These are phyloP conservation scores for Pythium guiyangense DNA, from an alignment of 352 stramenopile genomes.

Conservation along the genomic window DNA sequence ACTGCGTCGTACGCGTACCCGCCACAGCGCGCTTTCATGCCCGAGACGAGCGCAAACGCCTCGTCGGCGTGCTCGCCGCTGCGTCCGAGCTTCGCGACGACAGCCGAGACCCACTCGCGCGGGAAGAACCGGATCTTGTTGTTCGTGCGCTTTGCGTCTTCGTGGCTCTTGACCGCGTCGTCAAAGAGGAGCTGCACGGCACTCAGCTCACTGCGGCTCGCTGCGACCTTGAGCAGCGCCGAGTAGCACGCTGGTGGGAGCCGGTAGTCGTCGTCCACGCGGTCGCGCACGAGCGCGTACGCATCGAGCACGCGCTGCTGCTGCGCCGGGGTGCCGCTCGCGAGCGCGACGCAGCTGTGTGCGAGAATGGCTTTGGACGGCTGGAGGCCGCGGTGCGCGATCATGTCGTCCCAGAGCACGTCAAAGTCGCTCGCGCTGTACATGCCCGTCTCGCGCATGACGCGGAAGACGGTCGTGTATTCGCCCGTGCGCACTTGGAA, in stretches of 20 bases:
- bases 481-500: conserved; percentile 27
- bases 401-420: conserved; percentile 40
- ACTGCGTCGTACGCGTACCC: conserved; percentile 25
- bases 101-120: conserved; percentile 21
- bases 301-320: conserved; percentile 23
- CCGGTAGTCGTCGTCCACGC: conserved; percentile 14
- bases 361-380: conserved; percentile 32
- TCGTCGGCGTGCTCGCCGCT: conserved; percentile 10
- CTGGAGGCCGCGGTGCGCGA: conserved; percentile 16
- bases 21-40: conserved; percentile 20
- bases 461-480: conserved; percentile 33
- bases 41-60: conserved; percentile 10
- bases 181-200: too few species aligned
- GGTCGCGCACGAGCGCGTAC: conserved; percentile 10
- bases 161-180: conserved; percentile 12
- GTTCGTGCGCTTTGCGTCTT: not conserved
- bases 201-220: conserved; percentile 10
- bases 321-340: conserved; percentile 8
- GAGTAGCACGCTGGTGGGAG: conserved; percentile 19
- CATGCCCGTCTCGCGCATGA: conserved; percentile 28
- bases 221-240: conserved; percentile 13
- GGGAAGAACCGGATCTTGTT: conserved; percentile 13
- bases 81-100: conserved; percentile 17
- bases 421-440: conserved; percentile 35
- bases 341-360: conserved; percentile 23